phyloP scores from a whole-genome alignment of 1,139 yeast genomes.

The Debaryomyces robertsiae region DNA sequence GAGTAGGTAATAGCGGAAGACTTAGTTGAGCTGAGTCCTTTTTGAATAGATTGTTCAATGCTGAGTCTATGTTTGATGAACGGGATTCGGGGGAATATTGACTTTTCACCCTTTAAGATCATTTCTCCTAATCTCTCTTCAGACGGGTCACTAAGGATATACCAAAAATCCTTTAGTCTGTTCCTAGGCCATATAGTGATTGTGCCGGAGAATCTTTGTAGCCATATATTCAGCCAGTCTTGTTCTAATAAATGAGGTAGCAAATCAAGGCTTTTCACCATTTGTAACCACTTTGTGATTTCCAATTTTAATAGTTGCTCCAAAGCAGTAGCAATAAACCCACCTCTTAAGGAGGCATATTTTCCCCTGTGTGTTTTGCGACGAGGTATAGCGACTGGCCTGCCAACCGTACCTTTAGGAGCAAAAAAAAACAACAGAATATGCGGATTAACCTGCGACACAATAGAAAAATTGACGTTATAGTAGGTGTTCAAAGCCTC shows the following conservation, averaged over 20 bases:
- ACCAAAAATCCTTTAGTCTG: constrained; percentile 58
- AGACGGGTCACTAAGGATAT: constrained; percentile 69
- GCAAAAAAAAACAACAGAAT: constrained; percentile 75
- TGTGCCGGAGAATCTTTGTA: constrained; percentile 74
- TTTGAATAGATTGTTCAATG: constrained; percentile 65
- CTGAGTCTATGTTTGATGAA: constrained; percentile 65
- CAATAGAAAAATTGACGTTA: constrained; percentile 74
- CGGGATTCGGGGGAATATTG: constrained; percentile 66
- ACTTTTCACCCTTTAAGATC: constrained; percentile 63
- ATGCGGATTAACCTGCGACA: constrained; percentile 84
- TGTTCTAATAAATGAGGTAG: constrained; percentile 71
- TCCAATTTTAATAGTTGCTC: constrained; percentile 74
- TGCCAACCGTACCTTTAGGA: constrained; percentile 79
- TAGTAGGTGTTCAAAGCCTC: constrained; percentile 73
- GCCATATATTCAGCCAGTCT: constrained; percentile 80
- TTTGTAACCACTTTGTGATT: constrained; percentile 72
- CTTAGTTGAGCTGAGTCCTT: constrained; percentile 40
- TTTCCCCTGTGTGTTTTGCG: constrained; percentile 44
- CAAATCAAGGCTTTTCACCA: constrained; percentile 65
- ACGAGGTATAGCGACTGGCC: constrained; percentile 64
- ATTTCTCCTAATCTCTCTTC: constrained; percentile 57
- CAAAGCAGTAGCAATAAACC: constrained; percentile 70
- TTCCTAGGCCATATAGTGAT: constrained; percentile 79
- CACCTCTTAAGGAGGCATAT: constrained; percentile 64
- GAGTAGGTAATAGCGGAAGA: constrained; percentile 16